These are phyloP conservation scores for Xylaria bambusicola DNA, from an alignment of 495 filamentous ascomycete species.

Conservation along the genomic window DNA sequence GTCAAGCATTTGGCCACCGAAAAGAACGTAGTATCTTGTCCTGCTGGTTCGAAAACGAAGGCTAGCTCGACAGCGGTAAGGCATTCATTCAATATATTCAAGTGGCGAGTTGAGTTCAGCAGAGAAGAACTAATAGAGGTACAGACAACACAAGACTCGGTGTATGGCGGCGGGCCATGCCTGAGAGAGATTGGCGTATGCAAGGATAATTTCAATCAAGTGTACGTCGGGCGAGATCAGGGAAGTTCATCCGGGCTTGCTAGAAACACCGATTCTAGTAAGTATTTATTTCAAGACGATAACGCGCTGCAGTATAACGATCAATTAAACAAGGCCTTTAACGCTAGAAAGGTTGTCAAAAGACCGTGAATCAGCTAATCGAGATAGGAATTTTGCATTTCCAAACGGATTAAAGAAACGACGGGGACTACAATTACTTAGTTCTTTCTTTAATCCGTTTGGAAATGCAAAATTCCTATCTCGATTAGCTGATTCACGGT, in stretches of 20 bases:
- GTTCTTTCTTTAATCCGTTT: too few relatives aligned
- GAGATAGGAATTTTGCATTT: too few relatives aligned
- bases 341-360: too few relatives aligned
- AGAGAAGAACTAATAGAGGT: background rate
- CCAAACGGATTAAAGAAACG: too few relatives aligned
- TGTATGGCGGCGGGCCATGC: constrained; percentile 24
- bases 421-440: too few relatives aligned
- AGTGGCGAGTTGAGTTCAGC: constrained; percentile 2
- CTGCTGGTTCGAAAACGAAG: constrained; percentile 21
- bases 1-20: constrained; percentile 27
- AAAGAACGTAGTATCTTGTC: constrained; percentile 16
- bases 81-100: background rate
- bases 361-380: too few relatives aligned
- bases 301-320: too few relatives aligned
- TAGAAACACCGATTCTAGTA: constrained; percentile 25
- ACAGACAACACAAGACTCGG: constrained; percentile 13
- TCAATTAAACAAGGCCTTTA: too few relatives aligned
- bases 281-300: too few relatives aligned
- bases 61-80: constrained; percentile 28
- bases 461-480: too few relatives aligned
- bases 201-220: constrained; percentile 23
- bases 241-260: constrained; percentile 19
- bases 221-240: constrained; percentile 22
- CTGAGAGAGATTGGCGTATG: constrained; percentile 23
- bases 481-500: too few relatives aligned